Conservation (phyloP, 2,329 filamentous ascomycete genomes). For the Didymella segeticola region DNA sequence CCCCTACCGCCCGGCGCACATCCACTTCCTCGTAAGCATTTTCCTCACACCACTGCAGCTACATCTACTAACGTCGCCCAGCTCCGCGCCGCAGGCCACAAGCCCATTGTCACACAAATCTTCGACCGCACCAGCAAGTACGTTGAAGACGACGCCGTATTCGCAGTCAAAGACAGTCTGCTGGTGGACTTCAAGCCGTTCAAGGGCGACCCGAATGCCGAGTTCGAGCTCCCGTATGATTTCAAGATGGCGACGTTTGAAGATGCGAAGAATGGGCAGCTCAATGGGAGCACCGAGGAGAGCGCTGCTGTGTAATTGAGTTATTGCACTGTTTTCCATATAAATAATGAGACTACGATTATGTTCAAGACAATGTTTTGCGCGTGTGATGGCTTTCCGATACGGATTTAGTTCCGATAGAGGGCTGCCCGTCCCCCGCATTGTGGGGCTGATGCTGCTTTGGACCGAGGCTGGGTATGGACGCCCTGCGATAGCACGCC, state of each 20-base stretch:
- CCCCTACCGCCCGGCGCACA: slow-evolving; percentile 68
- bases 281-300: slow-evolving; percentile 35
- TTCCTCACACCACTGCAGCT: not conserved
- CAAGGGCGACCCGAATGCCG: slow-evolving; percentile 59
- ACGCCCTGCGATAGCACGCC: slow-evolving; percentile 13
- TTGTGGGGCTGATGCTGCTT: not conserved
- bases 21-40: slow-evolving; percentile 63
- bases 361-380: no score
- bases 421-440: not conserved
- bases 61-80: slow-evolving; percentile 37
- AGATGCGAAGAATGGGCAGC: slow-evolving; percentile 39
- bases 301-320: slow-evolving; percentile 19
- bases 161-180: slow-evolving; percentile 66
- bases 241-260: slow-evolving; percentile 52
- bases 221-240: slow-evolving; percentile 62
- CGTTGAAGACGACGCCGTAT: slow-evolving; percentile 64
- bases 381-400: not conserved
- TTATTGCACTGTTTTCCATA: no score
- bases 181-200: slow-evolving; percentile 64
- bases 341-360: no score
- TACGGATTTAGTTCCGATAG: not conserved
- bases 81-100: slow-evolving; percentile 65
- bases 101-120: slow-evolving; percentile 77
- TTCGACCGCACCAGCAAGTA: slow-evolving; percentile 73
- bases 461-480: slow-evolving; percentile 3